Percentiles rank a stretch among this genome's conserved stretches.
These are phyloP conservation scores for Cryomyces antarcticus DNA, from an alignment of 495 filamentous ascomycete species.

Conservation along the genomic window DNA sequence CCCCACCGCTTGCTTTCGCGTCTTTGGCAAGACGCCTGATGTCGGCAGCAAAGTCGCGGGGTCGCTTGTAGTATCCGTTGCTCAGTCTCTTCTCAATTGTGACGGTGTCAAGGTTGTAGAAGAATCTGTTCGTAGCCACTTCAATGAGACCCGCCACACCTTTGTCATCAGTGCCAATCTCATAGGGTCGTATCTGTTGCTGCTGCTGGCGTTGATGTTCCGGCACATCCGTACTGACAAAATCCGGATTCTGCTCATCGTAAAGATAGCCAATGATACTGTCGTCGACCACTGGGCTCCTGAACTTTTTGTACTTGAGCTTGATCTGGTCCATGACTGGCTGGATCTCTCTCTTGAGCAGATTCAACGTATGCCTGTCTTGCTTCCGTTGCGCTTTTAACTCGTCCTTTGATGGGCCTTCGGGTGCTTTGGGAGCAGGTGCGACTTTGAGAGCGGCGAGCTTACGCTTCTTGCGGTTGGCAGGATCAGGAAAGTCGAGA, in stretches of 20 bases:
- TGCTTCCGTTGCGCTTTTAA: conserved; percentile 58
- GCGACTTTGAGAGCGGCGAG: conserved; percentile 59
- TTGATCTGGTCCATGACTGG: conserved; percentile 92
- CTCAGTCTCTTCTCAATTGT: conserved; percentile 86
- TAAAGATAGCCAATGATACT: conserved; percentile 54
- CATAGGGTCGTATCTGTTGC: conserved; percentile 43
- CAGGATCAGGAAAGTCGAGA: conserved; percentile 65
- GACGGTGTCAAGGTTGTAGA: conserved; percentile 81
- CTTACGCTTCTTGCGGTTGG: conserved; percentile 65
- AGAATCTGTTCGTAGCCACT: conserved; percentile 55
- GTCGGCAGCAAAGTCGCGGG: conserved; percentile 71
- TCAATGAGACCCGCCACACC: conserved; percentile 53
- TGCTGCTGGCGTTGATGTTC: conserved; percentile 33
- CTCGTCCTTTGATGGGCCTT: conserved; percentile 44
- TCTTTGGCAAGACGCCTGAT: conserved; percentile 69
- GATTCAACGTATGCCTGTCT: conserved; percentile 61
- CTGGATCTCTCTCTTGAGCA: conserved; percentile 71
- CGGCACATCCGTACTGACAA: conserved; percentile 54
- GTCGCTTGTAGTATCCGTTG: conserved; percentile 84
- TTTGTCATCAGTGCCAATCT: conserved; percentile 50
- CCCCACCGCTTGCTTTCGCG: conserved; percentile 43
- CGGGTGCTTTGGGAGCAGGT: conserved; percentile 24
- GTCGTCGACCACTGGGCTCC: conserved; percentile 55
- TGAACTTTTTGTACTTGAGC: conserved; percentile 63
- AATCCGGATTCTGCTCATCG: conserved; percentile 63